phyloP scores from a whole-genome alignment of 2,329 filamentous ascomycete species.

The Pezicula carpinea region DNA sequence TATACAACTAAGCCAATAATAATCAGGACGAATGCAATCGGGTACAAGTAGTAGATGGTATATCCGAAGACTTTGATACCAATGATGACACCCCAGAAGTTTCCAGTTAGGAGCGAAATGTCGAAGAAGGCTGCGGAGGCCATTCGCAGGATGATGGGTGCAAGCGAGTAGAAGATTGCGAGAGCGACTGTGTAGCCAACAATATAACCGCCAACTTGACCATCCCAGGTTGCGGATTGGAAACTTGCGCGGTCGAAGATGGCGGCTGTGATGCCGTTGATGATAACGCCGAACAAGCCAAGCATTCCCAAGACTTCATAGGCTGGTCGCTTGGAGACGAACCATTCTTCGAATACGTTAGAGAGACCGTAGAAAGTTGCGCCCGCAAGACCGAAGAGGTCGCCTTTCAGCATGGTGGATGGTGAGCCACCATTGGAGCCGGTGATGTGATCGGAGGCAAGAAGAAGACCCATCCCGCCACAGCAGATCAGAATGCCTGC shows the following conservation, averaged over 20 bases:
- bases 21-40: constrained; percentile 91
- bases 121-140: constrained; percentile 93
- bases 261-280: constrained; percentile 85
- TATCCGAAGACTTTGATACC: constrained; percentile 82
- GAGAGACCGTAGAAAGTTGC: constrained; percentile 86
- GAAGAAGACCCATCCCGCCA: constrained; percentile 80
- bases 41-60: constrained; percentile 83
- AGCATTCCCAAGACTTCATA: constrained; percentile 94
- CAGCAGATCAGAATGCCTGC: constrained; percentile 84
- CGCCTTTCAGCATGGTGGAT: constrained; percentile 77
- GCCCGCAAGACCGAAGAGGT: constrained; percentile 84
- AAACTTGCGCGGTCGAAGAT: constrained; percentile 86
- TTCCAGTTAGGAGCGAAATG: constrained; percentile 86
- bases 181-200: constrained; percentile 86
- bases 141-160: constrained; percentile 84
- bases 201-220: constrained; percentile 72
- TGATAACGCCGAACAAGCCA: constrained; percentile 79
- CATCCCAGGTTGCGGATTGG: constrained; percentile 57
- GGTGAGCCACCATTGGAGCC: constrained; percentile 64
- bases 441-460: constrained; percentile 83
- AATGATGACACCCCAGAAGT: constrained; percentile 96
- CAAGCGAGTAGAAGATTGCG: constrained; percentile 79
- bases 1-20: constrained; percentile 82
- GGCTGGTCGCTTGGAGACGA: constrained; percentile 78
- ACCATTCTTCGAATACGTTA: constrained; percentile 93